Evolutionary conservation across 2,329 filamentous ascomycete genomes (phyloP).

Genomic region (Aureobasidium sp.): DNA sequence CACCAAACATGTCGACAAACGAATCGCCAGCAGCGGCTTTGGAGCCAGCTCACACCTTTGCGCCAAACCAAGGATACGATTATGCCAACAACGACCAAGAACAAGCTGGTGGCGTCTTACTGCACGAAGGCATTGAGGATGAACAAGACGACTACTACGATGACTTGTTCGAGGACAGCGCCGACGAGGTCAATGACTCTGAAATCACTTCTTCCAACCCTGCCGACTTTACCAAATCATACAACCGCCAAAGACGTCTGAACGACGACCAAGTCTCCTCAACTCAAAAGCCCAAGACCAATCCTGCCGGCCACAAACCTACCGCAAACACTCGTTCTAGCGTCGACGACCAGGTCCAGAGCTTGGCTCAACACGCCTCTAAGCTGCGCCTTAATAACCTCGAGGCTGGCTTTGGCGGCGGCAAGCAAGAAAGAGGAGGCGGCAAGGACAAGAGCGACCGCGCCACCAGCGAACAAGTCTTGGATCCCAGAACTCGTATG

Average conservation of each 20-base stretch:
- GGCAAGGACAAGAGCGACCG: constrained; percentile 86
- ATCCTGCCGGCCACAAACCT: constrained; percentile 57
- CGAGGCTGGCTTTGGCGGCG: constrained; percentile 42
- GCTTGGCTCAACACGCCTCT: constrained; percentile 73
- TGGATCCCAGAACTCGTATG: constrained; percentile 91
- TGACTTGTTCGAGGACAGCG: constrained; percentile 40
- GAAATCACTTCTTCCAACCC: constrained; percentile 50
- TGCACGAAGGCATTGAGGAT: constrained; percentile 25
- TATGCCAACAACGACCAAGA: constrained; percentile 18
- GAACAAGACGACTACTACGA: constrained; percentile 56
- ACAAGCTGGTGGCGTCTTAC: constrained; percentile 9
- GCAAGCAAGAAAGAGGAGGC: constrained; percentile 42
- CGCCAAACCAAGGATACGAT: constrained; percentile 27
- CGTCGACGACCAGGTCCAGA: constrained; percentile 79
- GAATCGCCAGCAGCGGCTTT: constrained; percentile 17
- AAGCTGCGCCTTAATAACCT: constrained; percentile 72
- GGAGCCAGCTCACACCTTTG: constrained; percentile 24
- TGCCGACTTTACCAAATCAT: constrained; percentile 71
- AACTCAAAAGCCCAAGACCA: constrained; percentile 58
- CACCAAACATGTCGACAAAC: not conserved
- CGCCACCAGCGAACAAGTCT: constrained; percentile 87
- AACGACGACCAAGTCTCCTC: constrained; percentile 44
- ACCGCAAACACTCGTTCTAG: constrained; percentile 69
- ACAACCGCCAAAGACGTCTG: constrained; percentile 73
- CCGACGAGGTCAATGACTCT: constrained; percentile 56